Conservation (phyloP, 108 stramenopile species). For the Aurantiochytrium sp. region DNA sequence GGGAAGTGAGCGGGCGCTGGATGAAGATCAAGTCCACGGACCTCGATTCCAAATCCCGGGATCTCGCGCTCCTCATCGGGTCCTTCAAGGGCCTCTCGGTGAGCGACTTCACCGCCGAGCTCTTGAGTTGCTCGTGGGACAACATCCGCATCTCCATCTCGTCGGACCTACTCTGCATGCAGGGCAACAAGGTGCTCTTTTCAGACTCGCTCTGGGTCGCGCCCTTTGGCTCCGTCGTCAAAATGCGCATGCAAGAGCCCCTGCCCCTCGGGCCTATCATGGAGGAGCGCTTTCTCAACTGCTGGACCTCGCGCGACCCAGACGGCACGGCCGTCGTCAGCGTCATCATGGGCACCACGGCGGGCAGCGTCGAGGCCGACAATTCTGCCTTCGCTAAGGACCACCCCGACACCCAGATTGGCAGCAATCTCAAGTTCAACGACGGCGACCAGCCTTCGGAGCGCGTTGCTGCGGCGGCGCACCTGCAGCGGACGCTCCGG, state of each 20-base stretch:
- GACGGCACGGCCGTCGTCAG: not conserved
- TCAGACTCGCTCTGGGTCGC: not conserved
- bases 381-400: not conserved
- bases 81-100: not conserved
- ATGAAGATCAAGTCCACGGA: not conserved
- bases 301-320: not conserved
- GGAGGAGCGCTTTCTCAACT: not conserved
- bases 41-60: not conserved
- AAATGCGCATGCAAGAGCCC: not conserved
- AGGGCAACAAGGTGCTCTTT: not conserved
- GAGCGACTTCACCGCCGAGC: not conserved
- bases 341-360: not conserved
- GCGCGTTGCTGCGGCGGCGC: not conserved
- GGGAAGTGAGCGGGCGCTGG: not conserved
- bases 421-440: not conserved
- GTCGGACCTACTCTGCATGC: not conserved
- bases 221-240: not conserved
- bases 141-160: not conserved
- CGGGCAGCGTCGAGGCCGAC: not conserved
- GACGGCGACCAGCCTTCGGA: not conserved
- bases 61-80: not conserved
- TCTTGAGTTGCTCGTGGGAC: not conserved
- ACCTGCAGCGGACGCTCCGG: not conserved
- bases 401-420: not conserved
- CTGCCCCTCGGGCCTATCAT: not conserved